Evolutionary conservation across 208 protist genomes (phyloP), one percentile per base, ranked within the genome.

Genomic region (Wallacemonas sp.): DNA sequence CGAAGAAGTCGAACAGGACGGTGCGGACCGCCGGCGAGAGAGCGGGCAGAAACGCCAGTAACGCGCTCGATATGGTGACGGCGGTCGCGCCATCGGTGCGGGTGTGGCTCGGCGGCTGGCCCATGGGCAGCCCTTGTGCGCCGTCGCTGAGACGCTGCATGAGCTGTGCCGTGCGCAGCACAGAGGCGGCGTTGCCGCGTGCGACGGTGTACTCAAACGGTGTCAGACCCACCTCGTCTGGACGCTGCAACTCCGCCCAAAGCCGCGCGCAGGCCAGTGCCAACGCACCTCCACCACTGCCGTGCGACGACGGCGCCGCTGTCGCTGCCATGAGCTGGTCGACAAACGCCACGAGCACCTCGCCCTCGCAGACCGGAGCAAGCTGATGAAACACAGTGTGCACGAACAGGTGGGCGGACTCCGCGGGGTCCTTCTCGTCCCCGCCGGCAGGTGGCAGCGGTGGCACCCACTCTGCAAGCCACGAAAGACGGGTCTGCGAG

Each of bases 1-100:
- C 73, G 58, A 94, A 87, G 29, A 91, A 59, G 52, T 94, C 89
- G 59, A 88, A 89, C 21, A 94, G 57, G 27, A 92, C 42, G 30
- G 79, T 73, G 42, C 85, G 89, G 38, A 92, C 81, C 1, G 78
- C 57, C 5, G 89, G 89, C 32, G 83, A 86, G 8, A 92, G 48
- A 38, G 36, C 65, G n/a, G 81, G 80, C 26, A 92, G 62, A 39
- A 78, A 76, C 12, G 63, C 48, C 48, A 91, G 68, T 41, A 91
- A 57, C 1, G 79, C 58, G n/a, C 61, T 63, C 9, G 79, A 71
- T 13, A 85, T 76, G 21, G 50, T 60, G n/a, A 68, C 48, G 19
- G 61, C 45, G 29, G 42, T 46, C 26, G 32, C 63, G 24, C 53
- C 39, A 2, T 38, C 48, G 39, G 19, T 58, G 30, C 4, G 34